A percentile compares a stretch with the other conserved stretches of the same genome.
Evolutionary conservation across 2,329 filamentous ascomycete genomes (phyloP).

Genomic region (Hypoxylon sp.): DNA sequence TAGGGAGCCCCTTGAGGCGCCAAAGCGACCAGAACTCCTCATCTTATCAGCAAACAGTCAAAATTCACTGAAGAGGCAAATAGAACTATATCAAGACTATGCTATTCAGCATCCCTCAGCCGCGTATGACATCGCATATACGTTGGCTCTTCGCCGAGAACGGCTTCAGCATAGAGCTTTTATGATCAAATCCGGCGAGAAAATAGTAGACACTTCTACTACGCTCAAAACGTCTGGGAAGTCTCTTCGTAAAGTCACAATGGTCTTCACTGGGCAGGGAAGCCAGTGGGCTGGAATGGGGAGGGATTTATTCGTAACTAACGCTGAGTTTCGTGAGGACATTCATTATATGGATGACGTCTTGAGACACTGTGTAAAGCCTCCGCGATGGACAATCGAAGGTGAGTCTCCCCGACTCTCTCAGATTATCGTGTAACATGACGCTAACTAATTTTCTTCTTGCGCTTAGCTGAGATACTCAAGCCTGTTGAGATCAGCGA

Average conservation of each 20-base stretch:
- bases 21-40: conserved; percentile 39
- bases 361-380: conserved; percentile 26
- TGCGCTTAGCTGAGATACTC: conserved; percentile 36
- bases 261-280: conserved; percentile 55
- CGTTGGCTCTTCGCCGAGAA: conserved; percentile 51
- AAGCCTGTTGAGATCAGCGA: conserved; percentile 40
- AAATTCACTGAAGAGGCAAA: conserved; percentile 38
- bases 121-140: conserved; percentile 51
- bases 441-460: conserved; percentile 2
- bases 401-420: conserved; percentile 16
- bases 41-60: conserved; percentile 46
- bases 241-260: conserved; percentile 36
- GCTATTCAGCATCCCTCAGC: conserved; percentile 28
- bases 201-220: conserved; percentile 30
- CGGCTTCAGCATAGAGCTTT: conserved; percentile 51
- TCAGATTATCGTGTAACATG: conserved; percentile 1
- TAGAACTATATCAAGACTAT: conserved; percentile 46
- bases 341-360: conserved; percentile 42
- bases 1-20: neutral
- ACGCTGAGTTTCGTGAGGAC: conserved; percentile 37
- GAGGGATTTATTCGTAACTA: conserved; percentile 44
- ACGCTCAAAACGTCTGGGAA: conserved; percentile 30
- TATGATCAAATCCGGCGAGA: conserved; percentile 39
- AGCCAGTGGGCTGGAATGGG: conserved; percentile 52
- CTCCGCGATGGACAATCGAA: conserved; percentile 40